Conservation (phyloP, 164 flowering plant species). For the Tetrastigma voinierianum region DNA sequence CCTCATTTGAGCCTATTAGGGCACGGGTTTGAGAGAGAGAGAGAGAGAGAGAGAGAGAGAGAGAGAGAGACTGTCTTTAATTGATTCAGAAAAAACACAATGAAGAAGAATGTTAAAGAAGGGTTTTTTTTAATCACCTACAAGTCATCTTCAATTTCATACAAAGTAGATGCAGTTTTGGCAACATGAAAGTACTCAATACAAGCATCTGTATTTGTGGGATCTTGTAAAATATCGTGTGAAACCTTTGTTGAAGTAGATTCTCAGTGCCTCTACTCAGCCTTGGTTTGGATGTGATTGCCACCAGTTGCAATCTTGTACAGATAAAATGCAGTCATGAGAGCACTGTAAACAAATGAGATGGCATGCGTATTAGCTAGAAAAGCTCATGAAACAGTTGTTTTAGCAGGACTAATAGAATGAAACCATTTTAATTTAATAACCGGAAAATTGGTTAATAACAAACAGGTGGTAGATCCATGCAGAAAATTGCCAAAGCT, state of each 20-base stretch:
- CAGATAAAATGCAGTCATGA: conserved; percentile 60
- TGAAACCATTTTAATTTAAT: too few relatives aligned
- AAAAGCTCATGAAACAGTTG: not conserved
- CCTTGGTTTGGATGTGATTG: conserved; percentile 55
- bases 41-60: too few relatives aligned
- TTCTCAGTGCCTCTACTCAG: conserved; percentile 28
- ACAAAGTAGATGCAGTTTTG: not conserved
- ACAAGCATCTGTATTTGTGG: conserved; percentile 7
- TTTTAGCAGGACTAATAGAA: too few relatives aligned
- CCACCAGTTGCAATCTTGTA: conserved; percentile 61
- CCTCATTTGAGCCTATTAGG: not conserved
- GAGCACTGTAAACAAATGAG: conserved; percentile 38
- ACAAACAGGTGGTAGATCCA: too few relatives aligned
- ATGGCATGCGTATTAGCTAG: conserved; percentile 4
- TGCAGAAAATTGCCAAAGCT: too few relatives aligned
- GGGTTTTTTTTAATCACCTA: not conserved
- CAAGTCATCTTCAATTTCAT: conserved; percentile 1
- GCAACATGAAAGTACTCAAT: not conserved
- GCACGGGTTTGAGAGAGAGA: too few relatives aligned
- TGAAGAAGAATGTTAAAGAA: not conserved
- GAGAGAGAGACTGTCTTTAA: not conserved
- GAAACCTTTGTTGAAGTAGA: not conserved
- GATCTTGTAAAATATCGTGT: not conserved
- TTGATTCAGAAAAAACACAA: not conserved
- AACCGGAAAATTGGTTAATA: too few relatives aligned